phyloP scores from a whole-genome alignment of 2,329 filamentous ascomycete genomes.

The Coleophoma cylindrospora region DNA sequence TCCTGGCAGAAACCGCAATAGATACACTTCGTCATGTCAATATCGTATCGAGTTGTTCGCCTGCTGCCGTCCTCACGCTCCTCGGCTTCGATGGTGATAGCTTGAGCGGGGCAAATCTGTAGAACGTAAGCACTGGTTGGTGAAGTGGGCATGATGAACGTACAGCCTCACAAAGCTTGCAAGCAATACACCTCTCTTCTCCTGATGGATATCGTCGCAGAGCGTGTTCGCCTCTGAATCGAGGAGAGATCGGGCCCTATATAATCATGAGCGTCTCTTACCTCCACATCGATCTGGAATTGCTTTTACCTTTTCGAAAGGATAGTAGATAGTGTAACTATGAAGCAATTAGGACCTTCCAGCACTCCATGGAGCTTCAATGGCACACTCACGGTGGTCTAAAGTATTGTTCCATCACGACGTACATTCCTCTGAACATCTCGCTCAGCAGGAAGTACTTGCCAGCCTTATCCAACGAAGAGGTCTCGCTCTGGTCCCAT shows the following conservation, averaged over 20 bases:
- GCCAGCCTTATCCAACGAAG: slow-evolving; percentile 74
- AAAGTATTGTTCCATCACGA: slow-evolving; percentile 97
- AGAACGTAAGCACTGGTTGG: slow-evolving; percentile 8
- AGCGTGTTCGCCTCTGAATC: slow-evolving; percentile 97
- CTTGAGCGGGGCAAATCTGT: slow-evolving; percentile 92
- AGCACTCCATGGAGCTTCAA: slow-evolving; percentile 12
- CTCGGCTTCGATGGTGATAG: slow-evolving; percentile 98
- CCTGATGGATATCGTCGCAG: slow-evolving; percentile 93
- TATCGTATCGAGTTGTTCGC: slow-evolving; percentile 95
- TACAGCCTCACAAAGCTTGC: slow-evolving; percentile 96
- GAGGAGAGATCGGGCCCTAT: slow-evolving; percentile 90
- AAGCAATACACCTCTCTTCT: slow-evolving; percentile 98
- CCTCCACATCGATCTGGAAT: neutral
- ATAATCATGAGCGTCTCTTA: slow-evolving; percentile 14
- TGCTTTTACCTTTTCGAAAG: slow-evolving; percentile 78
- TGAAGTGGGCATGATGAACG: slow-evolving; percentile 8
- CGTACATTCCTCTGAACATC: slow-evolving; percentile 97
- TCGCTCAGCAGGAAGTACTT: slow-evolving; percentile 95
- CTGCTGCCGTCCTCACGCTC: slow-evolving; percentile 94
- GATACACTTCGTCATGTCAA: slow-evolving; percentile 99
- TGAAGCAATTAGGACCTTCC: slow-evolving; percentile 20
- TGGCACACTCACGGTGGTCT: slow-evolving; percentile 77
- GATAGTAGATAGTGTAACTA: slow-evolving; percentile 97
- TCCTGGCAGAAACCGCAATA: slow-evolving; percentile 99
- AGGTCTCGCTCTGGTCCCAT: slow-evolving; percentile 79